phyloP scores from a whole-genome alignment of 2,329 filamentous ascomycete genomes.

The Xylariaceae sp. region DNA sequence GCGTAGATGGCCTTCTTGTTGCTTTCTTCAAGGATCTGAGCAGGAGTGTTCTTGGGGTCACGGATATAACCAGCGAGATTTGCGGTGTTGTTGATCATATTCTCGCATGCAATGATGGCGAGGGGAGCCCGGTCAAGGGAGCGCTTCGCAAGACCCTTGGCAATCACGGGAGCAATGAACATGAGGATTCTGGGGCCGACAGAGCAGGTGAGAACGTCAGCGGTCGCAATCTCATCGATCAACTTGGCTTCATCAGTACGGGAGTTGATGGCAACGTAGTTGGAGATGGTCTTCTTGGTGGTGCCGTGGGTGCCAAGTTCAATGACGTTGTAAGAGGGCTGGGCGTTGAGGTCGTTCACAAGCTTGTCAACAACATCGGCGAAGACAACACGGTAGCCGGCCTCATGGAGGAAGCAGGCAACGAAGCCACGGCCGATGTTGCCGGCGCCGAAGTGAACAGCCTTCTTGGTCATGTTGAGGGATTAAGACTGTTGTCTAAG shows the following conservation, averaged over 20 bases:
- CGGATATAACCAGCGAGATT: conserved; percentile 79
- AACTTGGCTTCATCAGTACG: conserved; percentile 77
- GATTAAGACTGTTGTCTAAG: not conserved
- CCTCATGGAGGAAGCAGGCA: conserved; percentile 87
- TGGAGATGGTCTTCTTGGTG: conserved; percentile 74
- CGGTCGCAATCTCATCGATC: conserved; percentile 76
- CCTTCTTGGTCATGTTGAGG: conserved; percentile 55
- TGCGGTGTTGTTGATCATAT: conserved; percentile 91
- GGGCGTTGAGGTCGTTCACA: conserved; percentile 72
- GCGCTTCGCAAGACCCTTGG: conserved; percentile 82
- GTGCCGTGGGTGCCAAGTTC: conserved; percentile 81
- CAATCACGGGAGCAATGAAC: conserved; percentile 93
- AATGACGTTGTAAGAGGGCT: conserved; percentile 80
- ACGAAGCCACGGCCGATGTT: conserved; percentile 86
- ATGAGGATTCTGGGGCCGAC: conserved; percentile 94
- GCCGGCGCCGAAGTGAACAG: conserved; percentile 79
- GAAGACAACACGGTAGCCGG: conserved; percentile 93
- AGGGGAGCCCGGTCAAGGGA: conserved; percentile 60
- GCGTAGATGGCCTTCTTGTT: conserved; percentile 77
- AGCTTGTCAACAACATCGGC: conserved; percentile 85
- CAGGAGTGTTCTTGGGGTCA: conserved; percentile 63
- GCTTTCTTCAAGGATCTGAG: conserved; percentile 62
- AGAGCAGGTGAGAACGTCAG: conserved; percentile 91
- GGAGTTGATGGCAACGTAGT: conserved; percentile 97
- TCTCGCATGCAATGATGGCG: conserved; percentile 95